Conservation (phyloP, 2,329 filamentous ascomycete species). For the Sporothrix dimorphospora region DNA sequence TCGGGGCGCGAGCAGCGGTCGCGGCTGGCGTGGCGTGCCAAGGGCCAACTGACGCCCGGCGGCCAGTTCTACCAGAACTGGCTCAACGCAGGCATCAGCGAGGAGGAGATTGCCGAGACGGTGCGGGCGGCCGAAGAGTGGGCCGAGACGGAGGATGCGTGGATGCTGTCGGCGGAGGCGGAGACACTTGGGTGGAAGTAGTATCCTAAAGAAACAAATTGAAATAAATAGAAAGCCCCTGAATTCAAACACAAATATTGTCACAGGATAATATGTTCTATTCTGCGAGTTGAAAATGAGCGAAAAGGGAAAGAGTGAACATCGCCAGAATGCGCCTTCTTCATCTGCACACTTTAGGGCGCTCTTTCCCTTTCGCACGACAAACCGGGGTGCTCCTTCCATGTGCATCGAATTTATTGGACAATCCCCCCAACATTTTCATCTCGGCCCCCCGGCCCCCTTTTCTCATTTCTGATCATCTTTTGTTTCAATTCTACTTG, state of each 20-base stretch:
- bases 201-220: background rate
- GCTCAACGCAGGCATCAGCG: slow-evolving; percentile 42
- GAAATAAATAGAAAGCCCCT: background rate
- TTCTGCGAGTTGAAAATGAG: no score
- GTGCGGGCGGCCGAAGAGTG: slow-evolving; percentile 40
- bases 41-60: slow-evolving; percentile 38
- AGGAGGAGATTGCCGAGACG: slow-evolving; percentile 43
- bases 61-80: slow-evolving; percentile 44
- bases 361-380: background rate
- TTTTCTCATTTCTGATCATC: background rate
- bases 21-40: slow-evolving; percentile 38
- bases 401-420: background rate
- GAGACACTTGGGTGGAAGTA: slow-evolving; percentile 49
- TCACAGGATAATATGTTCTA: no score
- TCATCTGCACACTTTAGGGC: background rate
- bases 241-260: background rate
- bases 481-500: background rate
- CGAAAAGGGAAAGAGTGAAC: background rate
- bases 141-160: slow-evolving; percentile 45
- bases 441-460: background rate
- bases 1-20: slow-evolving; percentile 37
- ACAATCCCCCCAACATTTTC: background rate
- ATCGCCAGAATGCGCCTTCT: slow-evolving; percentile 10
- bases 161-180: slow-evolving; percentile 42
- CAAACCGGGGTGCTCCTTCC: background rate